Base-by-base conservation (phyloP, 495 filamentous ascomycete genomes). In the Alectoria sarmentosa region DNA sequence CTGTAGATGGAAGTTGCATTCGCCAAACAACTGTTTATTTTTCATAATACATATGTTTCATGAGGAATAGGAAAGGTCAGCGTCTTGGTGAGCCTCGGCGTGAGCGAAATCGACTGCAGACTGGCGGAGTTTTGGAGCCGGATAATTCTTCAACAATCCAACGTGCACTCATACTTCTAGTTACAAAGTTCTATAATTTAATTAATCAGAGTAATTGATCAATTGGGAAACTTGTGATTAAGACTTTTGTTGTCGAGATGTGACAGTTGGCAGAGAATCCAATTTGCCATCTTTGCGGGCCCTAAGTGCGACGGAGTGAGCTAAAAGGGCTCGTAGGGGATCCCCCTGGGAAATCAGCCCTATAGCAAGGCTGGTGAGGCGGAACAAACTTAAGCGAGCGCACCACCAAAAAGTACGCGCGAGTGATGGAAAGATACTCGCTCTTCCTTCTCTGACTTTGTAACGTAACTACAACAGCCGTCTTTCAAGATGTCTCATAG, bases 401-500 rank as follows among this genome's bases (percentile, higher is more conserved):
- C 49, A 32, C 48, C 49, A 54, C 28, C 49, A 54, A 55, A 55
- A 34, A 34, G 21, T 34, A 3, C 30, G 4, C 28, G 49, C 49
- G 49, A 8, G 8, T 19, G 6, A 3, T 54, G n/a, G 6, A 54
- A 1, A 49, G 8, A 49, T 11, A 11, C 7, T n/a, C n/a, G n/a
- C n/a, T n/a, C n/a, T n/a, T n/a, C 9, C 21, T 15, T 14, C 28
- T 7, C 49, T 4, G 28, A 32, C 8, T 17, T 28, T 6, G 14
- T 8, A 19, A 54, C 14, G 49, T 17, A 0, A 54, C 14, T 17
- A 19, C 28, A 32, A 32, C 26, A 48, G 28, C 19, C 19, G 19
- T 41, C 61, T 36, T 38, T 44, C 56, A 71, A 37, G 58, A 82
- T 81, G 85, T 86, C 83, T 79, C 86, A 88, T 81, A 79, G 86